Base-by-base conservation (phyloP, 139 green algal species). In the Spirogloea muscicola region DNA sequence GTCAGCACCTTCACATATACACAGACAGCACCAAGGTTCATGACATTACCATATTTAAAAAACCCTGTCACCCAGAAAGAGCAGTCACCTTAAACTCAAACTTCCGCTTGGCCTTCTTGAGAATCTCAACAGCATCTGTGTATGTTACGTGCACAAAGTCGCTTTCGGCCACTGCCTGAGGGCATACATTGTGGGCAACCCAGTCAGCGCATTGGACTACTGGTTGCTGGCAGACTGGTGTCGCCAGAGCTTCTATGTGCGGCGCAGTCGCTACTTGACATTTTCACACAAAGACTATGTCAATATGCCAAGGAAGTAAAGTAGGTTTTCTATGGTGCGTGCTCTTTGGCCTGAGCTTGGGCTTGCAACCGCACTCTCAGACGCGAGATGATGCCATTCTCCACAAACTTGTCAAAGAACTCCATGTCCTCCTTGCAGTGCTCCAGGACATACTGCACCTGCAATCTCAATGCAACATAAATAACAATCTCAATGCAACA, bases 51-150 rank as follows among this genome's bases (percentile, higher is more conserved):
- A n/a, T n/a, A n/a, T n/a, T n/a, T n/a, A n/a, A n/a, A n/a, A n/a
- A n/a, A n/a, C n/a, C n/a, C n/a, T n/a, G n/a, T n/a, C n/a, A n/a
- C n/a, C n/a, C n/a, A n/a, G n/a, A n/a, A n/a, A n/a, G n/a, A n/a
- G n/a, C n/a, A n/a, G n/a, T 65, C 27, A 91, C 84, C 1, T 83
- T 82, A 76, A 84, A 92, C 64, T 93, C 89, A 64, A 93, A 93
- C 41, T 89, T 82, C 42, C 82, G 65, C 48, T 62, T 84, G 6
- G 61, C 67, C 40, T 72, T 74, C 46, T 71, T 37, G 39, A 93
- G 74, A 5, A 86, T 63, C 39, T 88, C 79, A n/a, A 93, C 76
- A 2, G 87, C 89, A 60, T 92, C 85, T 6, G 88, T 93, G 84
- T 92, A 92, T 2, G 86, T 90, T 27, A 91, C 78, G 4, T 62